Conservation (phyloP, 345 rosid species). For the Boechera retrofracta region DNA sequence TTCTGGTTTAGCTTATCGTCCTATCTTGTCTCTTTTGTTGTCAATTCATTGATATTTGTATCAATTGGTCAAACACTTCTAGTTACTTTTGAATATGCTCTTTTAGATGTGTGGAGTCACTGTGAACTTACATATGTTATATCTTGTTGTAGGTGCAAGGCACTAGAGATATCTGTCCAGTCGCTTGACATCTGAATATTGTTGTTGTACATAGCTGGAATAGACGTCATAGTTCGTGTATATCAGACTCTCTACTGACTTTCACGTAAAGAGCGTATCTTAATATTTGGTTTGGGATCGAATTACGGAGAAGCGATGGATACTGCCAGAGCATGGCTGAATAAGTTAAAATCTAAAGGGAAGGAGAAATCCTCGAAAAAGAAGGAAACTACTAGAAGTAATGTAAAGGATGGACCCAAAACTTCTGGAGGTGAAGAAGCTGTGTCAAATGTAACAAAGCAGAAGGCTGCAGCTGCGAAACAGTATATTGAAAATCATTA, state of each 20-base stretch:
- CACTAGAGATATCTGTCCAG: not conserved
- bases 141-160: conserved; percentile 30
- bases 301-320: conserved; percentile 59
- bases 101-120: not conserved
- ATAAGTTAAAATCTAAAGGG: conserved; percentile 71
- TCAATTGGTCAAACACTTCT: not conserved
- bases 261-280: conserved; percentile 1
- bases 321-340: conserved; percentile 73
- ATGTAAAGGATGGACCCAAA: conserved; percentile 66
- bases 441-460: conserved; percentile 88
- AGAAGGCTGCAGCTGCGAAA: conserved; percentile 94
- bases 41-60: not conserved
- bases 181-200: conserved; percentile 9
- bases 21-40: not conserved
- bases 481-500: conserved; percentile 96
- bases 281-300: conserved; percentile 8
- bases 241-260: not conserved
- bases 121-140: conserved; percentile 17
- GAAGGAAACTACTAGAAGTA: conserved; percentile 63
- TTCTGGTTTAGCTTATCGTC: not conserved
- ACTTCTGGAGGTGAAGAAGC: conserved; percentile 72
- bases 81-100: not conserved
- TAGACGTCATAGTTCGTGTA: conserved; percentile 7
- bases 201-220: conserved; percentile 26
- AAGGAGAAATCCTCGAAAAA: conserved; percentile 66